Evolutionary conservation across 768 basidiomycete genomes (phyloP).

Genomic region (Tricholomella constricta): DNA sequence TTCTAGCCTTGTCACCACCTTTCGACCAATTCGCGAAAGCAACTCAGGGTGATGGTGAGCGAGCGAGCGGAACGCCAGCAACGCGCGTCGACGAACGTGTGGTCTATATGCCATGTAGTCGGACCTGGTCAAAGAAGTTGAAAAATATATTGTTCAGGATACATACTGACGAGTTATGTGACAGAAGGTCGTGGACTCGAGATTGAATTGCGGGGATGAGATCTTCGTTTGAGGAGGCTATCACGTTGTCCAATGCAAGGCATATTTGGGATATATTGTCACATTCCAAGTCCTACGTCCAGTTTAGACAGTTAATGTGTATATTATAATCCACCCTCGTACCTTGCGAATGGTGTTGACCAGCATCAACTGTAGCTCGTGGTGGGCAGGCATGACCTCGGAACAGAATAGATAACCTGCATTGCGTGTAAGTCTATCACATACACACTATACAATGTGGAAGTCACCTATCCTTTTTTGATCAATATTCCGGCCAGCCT

Average conservation of each 20-base stretch:
- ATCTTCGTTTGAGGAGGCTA: slow-evolving; percentile 60
- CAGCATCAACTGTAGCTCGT: slow-evolving; percentile 80
- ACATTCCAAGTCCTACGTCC: slow-evolving; percentile 70
- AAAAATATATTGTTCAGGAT: slow-evolving; percentile 11
- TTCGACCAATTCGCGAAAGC: slow-evolving; percentile 41
- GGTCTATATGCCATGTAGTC: slow-evolving; percentile 38
- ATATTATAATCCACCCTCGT: not conserved
- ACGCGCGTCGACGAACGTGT: slow-evolving; percentile 60
- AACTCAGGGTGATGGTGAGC: slow-evolving; percentile 48
- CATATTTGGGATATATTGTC: slow-evolving; percentile 55
- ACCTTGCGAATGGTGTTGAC: slow-evolving; percentile 88
- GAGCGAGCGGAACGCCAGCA: slow-evolving; percentile 59
- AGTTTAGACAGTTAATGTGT: not conserved
- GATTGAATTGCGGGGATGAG: slow-evolving; percentile 76
- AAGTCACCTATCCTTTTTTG: slow-evolving; percentile 70
- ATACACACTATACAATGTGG: not conserved
- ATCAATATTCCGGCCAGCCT: slow-evolving; percentile 58
- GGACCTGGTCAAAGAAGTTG: slow-evolving; percentile 4
- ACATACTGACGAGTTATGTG: slow-evolving; percentile 75
- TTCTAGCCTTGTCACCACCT: slow-evolving; percentile 40
- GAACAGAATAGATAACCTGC: slow-evolving; percentile 80
- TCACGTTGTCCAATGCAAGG: slow-evolving; percentile 72
- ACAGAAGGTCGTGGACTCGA: slow-evolving; percentile 64
- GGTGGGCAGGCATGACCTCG: slow-evolving; percentile 65
- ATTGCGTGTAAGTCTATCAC: slow-evolving; percentile 2